Percentiles rank a stretch among this genome's conserved stretches.
Evolutionary conservation across 2,329 filamentous ascomycete genomes (phyloP).

Genomic region (Colletotrichum horii): DNA sequence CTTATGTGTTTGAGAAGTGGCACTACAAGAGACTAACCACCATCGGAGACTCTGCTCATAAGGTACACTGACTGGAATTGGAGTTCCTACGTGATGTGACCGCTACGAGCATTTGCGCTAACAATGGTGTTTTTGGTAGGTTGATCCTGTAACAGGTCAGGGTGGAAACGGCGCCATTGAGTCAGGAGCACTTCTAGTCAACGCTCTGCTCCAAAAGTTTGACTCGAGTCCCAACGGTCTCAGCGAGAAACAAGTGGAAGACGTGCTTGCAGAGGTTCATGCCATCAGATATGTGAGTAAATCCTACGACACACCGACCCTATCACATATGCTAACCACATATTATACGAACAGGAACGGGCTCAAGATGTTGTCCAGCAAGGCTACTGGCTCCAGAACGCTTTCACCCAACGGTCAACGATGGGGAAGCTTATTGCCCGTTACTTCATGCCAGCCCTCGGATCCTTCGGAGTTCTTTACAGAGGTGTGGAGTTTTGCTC

Average conservation of each 20-base stretch:
- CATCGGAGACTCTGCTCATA: slow-evolving; percentile 47
- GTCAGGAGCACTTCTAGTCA: slow-evolving; percentile 25
- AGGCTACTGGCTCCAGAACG: not conserved
- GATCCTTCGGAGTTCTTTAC: not conserved
- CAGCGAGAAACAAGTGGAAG: not conserved
- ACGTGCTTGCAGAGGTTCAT: not conserved
- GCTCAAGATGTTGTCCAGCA: not conserved
- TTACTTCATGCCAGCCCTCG: not conserved
- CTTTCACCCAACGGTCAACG: not conserved
- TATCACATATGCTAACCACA: not conserved
- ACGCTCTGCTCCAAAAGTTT: slow-evolving; percentile 6
- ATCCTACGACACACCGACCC: not conserved
- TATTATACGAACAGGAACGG: not conserved
- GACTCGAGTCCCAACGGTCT: not conserved
- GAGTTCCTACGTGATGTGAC: rapidly evolving
- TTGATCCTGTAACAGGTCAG: slow-evolving; percentile 26
- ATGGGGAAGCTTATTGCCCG: not conserved
- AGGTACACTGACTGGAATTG: slow-evolving; percentile 27
- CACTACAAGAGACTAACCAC: slow-evolving; percentile 40
- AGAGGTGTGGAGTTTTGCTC: not conserved
- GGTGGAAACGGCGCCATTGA: slow-evolving; percentile 31
- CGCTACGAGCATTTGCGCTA: not conserved
- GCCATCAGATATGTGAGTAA: not conserved
- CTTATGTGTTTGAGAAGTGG: slow-evolving; percentile 42
- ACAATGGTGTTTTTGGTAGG: not conserved